These are phyloP conservation scores for Vitellaria paradoxa DNA, from an alignment of 179 eudicot species.

Conservation along the genomic window DNA sequence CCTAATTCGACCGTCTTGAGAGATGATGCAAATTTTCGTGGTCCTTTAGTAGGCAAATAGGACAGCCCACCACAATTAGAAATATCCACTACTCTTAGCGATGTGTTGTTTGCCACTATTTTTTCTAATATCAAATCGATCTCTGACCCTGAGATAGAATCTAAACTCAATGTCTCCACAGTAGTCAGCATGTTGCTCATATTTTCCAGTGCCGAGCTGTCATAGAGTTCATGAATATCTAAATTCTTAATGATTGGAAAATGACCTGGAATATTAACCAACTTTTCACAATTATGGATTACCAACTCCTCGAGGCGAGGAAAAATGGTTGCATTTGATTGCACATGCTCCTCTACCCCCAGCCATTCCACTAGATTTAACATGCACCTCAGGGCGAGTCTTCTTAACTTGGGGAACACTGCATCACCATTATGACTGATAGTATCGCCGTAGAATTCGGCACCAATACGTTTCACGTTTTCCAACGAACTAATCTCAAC, in stretches of 20 bases:
- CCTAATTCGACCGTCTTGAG: too few species aligned
- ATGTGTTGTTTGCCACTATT: neutral
- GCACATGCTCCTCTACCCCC: neutral
- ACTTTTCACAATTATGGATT: neutral
- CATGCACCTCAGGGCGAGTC: neutral
- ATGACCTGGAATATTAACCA: neutral
- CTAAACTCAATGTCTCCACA: neutral
- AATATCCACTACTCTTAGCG: neutral
- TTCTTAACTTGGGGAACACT: conserved; percentile 10
- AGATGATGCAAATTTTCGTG: too few species aligned
- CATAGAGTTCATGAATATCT: neutral
- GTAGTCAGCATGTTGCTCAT: neutral
- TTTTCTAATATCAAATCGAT: neutral
- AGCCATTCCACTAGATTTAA: too few species aligned
- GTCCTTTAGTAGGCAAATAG: neutral
- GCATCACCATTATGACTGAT: neutral
- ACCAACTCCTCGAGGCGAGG: neutral
- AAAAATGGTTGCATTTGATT: neutral
- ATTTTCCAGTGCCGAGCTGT: neutral
- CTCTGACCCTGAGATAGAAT: neutral
- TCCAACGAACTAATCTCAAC: neutral
- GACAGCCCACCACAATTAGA: neutral
- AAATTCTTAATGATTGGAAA: neutral
- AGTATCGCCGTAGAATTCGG: conserved; percentile 1
- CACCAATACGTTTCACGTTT: neutral